Base-by-base conservation (phyloP, 495 filamentous ascomycete genomes). In the Pyronema omphalodes region DNA sequence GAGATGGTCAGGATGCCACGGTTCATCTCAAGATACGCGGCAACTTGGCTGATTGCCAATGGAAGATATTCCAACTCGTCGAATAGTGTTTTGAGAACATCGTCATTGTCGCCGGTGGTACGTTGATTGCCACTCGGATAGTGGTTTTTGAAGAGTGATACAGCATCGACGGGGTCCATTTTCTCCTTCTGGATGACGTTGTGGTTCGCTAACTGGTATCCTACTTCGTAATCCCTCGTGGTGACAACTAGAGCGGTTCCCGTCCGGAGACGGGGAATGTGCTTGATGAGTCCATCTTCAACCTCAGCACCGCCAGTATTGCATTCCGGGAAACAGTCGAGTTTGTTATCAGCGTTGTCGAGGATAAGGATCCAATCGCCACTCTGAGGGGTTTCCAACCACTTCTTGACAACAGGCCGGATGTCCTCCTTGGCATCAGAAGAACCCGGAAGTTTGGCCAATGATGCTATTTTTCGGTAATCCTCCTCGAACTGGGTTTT, bases 241-340 rank as follows among this genome's bases (percentile, higher is more conserved):
- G 65, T 68, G n/a, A 60, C 67, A 51, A 66, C 58, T 9, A 68
- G 49, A 7, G 67, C 51, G 6, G 58, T 66, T 23, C 64, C 65
- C 2, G 56, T 59, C 8, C 44, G 39, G 11, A 55, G 37, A 11
- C 50, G 53, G 0, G 57, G 64, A 41, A 67, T 36, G 19, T 48
- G 59, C 15, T 41, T 54, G 40, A 47, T 19, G 45, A 65, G 15
- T 44, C 6, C 37, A 1, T 34, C 29, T 11, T 3, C 3, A 11
- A n/a, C 48, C 1, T 9, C 14, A 9, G 12, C 3, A 4, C 11
- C 33, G 23, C 18, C 35, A 7, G 15, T 17, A 11, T 7, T 18
- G 12, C 7, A 3, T 9, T 15, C 47, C 12, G 36, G 19, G 14
- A 55, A 57, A 29, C 57, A 60, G 46, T 50, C 40, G 43, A 34